Percentiles rank a stretch among this genome's conserved stretches.
Evolutionary conservation across 768 basidiomycete genomes (phyloP).

Genomic region (Macrolepiota fuliginosa): DNA sequence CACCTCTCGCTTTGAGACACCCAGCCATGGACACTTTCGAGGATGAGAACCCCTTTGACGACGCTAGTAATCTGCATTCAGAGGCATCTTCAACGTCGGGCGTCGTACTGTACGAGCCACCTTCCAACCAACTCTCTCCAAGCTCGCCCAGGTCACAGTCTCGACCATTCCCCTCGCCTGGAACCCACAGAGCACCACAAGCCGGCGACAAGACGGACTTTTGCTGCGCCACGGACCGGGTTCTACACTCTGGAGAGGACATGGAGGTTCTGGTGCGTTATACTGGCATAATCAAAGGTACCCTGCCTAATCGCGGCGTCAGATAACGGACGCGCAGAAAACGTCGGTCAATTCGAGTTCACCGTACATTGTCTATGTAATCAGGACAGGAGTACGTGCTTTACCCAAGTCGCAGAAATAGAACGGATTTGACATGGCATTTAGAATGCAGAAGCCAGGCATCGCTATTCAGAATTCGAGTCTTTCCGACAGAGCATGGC

Average conservation of each 20-base stretch:
- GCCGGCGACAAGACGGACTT: conserved; percentile 70
- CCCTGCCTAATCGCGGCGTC: not conserved
- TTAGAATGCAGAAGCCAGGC: conserved; percentile 78
- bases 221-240: conserved; percentile 73
- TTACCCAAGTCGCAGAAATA: conserved; percentile 6
- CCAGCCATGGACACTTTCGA: conserved; percentile 48
- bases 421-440: conserved; percentile 8
- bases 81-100: conserved; percentile 55
- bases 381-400: conserved; percentile 71
- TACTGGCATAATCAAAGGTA: conserved; percentile 9
- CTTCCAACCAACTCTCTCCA: conserved; percentile 58
- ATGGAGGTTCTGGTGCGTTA: conserved; percentile 70
- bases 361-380: conserved; percentile 93
- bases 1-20: conserved; percentile 8
- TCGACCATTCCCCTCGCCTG: conserved; percentile 54
- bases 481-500: conserved; percentile 80
- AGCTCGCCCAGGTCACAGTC: conserved; percentile 34
- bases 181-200: conserved; percentile 50
- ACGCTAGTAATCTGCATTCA: conserved; percentile 39
- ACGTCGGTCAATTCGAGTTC: conserved; percentile 85
- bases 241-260: conserved; percentile 80
- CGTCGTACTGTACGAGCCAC: conserved; percentile 55
- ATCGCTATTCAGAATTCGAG: conserved; percentile 98
- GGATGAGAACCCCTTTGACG: conserved; percentile 69
- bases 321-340: conserved; percentile 97